A percentile compares a stretch with the other conserved stretches of the same genome.
Conservation (phyloP, 495 filamentous ascomycete genomes). For the Platismatia glauca region DNA sequence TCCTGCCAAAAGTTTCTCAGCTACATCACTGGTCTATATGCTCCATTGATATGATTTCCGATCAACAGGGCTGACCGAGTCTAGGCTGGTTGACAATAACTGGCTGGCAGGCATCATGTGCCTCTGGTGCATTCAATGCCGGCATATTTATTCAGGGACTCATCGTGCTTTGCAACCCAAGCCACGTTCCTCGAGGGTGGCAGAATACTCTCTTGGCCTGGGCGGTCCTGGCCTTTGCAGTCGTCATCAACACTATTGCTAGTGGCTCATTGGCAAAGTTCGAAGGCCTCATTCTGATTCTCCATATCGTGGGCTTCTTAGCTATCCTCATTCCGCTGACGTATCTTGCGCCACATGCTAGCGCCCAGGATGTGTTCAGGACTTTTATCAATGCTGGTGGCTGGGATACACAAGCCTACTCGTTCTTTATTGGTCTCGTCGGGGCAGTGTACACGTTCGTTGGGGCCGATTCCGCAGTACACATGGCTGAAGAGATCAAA, state of each 20-base stretch:
- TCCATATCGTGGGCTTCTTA: conserved; percentile 44
- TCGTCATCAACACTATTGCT: conserved; percentile 34
- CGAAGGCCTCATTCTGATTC: conserved; percentile 37
- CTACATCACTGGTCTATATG: conserved; percentile 31
- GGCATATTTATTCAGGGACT: neutral
- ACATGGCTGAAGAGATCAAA: conserved; percentile 36
- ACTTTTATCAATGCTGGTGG: conserved; percentile 38
- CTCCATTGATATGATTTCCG: neutral
- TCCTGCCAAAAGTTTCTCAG: conserved; percentile 34
- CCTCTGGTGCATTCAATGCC: neutral
- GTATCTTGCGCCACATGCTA: conserved; percentile 33
- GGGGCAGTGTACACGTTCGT: conserved; percentile 20
- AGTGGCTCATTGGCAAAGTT: conserved; percentile 33
- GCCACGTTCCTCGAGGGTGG: conserved; percentile 22
- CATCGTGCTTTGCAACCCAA: neutral
- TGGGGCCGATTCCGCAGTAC: conserved; percentile 18
- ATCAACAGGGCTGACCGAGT: neutral
- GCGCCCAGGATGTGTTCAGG: conserved; percentile 35
- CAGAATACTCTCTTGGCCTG: conserved; percentile 37
- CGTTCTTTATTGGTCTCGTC: conserved; percentile 38
- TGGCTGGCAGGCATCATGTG: conserved; percentile 32
- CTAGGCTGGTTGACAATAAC: conserved; percentile 34
- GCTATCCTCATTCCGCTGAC: conserved; percentile 42
- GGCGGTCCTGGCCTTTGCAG: conserved; percentile 30
- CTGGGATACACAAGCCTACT: conserved; percentile 36